Conservation (phyloP, 2,329 filamentous ascomycete genomes). For the Colletotrichum sp. region DNA sequence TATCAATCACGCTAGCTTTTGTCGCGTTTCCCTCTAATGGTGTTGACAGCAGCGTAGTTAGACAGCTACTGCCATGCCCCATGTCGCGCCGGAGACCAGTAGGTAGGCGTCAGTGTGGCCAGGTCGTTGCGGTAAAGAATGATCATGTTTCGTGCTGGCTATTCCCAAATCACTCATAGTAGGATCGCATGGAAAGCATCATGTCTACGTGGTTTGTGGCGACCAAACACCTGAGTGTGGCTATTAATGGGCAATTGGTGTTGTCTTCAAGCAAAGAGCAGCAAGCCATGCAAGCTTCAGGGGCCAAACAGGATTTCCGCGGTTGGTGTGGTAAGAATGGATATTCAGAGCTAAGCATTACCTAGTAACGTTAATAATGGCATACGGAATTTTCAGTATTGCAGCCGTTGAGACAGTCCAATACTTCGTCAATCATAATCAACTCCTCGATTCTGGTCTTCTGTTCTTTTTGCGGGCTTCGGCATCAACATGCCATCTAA, state of each 20-base stretch:
- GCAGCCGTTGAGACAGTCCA: background rate
- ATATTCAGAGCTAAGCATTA: background rate
- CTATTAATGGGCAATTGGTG: background rate
- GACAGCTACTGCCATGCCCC: background rate
- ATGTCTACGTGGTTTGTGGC: background rate
- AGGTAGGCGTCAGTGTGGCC: background rate
- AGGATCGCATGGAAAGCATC: background rate
- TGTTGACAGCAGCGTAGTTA: background rate
- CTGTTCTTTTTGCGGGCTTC: background rate
- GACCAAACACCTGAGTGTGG: background rate
- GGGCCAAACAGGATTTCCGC: background rate
- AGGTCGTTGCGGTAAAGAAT: background rate
- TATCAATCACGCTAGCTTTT: background rate
- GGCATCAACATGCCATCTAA: background rate
- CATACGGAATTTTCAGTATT: background rate
- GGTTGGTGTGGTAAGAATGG: background rate
- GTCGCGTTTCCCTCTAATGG: background rate
- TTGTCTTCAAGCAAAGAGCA: background rate
- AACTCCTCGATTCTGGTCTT: background rate
- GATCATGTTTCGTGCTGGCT: background rate
- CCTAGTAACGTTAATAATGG: background rate
- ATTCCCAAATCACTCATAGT: background rate
- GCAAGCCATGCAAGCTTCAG: background rate
- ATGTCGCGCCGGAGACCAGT: background rate
- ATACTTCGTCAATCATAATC: background rate